Conservation (phyloP, 345 rosid genomes). For the Noccaea bulbosa region DNA sequence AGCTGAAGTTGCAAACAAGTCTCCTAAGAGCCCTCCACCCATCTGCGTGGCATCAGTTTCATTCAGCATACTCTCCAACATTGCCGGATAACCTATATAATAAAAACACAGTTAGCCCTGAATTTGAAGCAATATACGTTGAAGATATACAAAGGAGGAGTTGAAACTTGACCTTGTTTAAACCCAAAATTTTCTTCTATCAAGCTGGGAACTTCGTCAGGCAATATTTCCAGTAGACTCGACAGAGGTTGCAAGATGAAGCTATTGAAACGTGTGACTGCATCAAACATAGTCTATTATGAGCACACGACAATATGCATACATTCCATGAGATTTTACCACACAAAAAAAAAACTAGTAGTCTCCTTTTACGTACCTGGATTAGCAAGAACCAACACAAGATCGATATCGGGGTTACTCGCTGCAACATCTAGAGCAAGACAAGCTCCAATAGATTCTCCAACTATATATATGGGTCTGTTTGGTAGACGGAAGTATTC, state of each 20-base stretch:
- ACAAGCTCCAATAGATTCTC: conserved; percentile 51
- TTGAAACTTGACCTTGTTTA: conserved; percentile 42
- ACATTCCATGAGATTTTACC: not conserved
- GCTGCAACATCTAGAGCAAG: conserved; percentile 69
- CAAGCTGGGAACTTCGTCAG: conserved; percentile 44
- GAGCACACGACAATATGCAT: not conserved
- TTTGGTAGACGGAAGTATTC: conserved; percentile 48
- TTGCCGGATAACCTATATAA: conserved; percentile 48
- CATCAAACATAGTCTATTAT: conserved; percentile 25
- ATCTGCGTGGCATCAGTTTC: conserved; percentile 38
- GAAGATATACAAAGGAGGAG: conserved; percentile 7
- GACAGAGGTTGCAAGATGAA: conserved; percentile 50
- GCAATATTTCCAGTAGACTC: conserved; percentile 50
- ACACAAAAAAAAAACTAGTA: not conserved
- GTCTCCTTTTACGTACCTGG: conserved; percentile 49
- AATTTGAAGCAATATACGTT: conserved; percentile 8
- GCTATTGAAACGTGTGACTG: conserved; percentile 53
- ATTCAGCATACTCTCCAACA: conserved; percentile 40
- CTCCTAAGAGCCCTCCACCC: conserved; percentile 40
- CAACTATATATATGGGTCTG: conserved; percentile 66
- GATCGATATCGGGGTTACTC: conserved; percentile 57
- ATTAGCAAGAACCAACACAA: conserved; percentile 61
- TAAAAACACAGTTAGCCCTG: not conserved
- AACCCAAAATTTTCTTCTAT: conserved; percentile 46
- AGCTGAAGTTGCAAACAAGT: conserved; percentile 40